These are phyloP conservation scores for Beauveria sp. DNA, from an alignment of 2,329 filamentous ascomycete species.

Conservation along the genomic window DNA sequence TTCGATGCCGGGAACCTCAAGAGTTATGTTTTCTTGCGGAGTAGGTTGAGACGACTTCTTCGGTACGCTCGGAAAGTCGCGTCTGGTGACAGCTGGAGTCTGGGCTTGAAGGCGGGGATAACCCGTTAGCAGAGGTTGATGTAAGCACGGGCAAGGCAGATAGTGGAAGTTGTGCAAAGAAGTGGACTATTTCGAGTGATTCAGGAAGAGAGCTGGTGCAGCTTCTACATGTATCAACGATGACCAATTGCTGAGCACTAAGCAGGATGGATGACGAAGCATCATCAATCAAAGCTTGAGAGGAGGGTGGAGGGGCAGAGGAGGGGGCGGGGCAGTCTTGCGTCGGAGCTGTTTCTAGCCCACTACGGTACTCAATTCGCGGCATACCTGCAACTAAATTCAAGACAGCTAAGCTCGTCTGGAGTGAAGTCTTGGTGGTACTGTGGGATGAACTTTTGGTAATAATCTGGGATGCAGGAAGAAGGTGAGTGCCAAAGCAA, in stretches of 20 bases:
- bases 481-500: neutral
- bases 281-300: slow-evolving; percentile 9
- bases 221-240: neutral
- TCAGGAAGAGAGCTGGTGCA: neutral
- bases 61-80: neutral
- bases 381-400: slow-evolving; percentile 3
- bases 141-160: neutral
- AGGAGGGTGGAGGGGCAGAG: slow-evolving; percentile 7
- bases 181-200: neutral
- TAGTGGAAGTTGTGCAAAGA: neutral
- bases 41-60: neutral
- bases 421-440: neutral
- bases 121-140: neutral
- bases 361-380: neutral
- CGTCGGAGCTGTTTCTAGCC: neutral
- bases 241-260: slow-evolving; percentile 6
- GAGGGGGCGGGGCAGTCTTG: slow-evolving; percentile 9
- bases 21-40: neutral
- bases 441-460: neutral
- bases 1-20: too few species aligned
- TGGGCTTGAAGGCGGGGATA: neutral
- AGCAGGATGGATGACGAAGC: slow-evolving; percentile 7
- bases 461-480: neutral
- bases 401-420: neutral
- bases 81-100: neutral